Percentiles rank a stretch among this genome's conserved stretches.
These are phyloP conservation scores for Microbotryum violaceum DNA, from an alignment of 1,284 basidiomycete genomes.

Conservation along the genomic window DNA sequence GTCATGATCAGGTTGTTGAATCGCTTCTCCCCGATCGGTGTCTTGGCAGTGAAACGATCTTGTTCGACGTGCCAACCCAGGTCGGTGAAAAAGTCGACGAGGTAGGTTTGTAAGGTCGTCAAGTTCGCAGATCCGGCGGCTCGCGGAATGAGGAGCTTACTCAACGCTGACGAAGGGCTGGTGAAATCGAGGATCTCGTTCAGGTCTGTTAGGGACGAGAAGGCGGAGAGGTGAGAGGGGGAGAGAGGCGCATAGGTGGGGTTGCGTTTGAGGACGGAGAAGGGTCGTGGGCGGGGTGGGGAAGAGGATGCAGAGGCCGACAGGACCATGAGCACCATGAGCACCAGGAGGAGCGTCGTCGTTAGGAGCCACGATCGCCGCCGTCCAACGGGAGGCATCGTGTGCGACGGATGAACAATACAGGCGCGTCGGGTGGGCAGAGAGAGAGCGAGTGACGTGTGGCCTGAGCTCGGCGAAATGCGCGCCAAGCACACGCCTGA, in stretches of 20 bases:
- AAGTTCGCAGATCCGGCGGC: conserved; percentile 29
- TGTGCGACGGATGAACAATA: too few species aligned
- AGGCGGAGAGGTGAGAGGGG: conserved; percentile 4
- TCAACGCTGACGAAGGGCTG: conserved; percentile 22
- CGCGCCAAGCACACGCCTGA: too few species aligned
- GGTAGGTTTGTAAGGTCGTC: conserved; percentile 24
- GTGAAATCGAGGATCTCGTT: conserved; percentile 27
- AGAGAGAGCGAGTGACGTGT: too few species aligned
- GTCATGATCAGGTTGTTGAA: conserved; percentile 94
- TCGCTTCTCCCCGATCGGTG: conserved; percentile 69
- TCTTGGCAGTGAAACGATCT: conserved; percentile 67
- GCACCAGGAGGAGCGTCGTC: too few species aligned
- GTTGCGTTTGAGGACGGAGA: conserved; percentile 19
- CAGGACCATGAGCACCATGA: too few species aligned
- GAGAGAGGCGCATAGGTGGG: conserved; percentile 28
- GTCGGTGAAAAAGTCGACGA: conserved; percentile 21
- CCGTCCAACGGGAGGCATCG: too few species aligned
- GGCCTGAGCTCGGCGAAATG: too few species aligned
- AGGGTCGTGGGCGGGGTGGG: too few species aligned
- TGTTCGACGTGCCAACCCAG: conserved; percentile 32
- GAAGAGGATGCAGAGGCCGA: too few species aligned
- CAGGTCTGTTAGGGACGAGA: conserved; percentile 15
- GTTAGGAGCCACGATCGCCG: too few species aligned
- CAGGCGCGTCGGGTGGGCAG: too few species aligned
- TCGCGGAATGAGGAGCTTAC: conserved; percentile 30